Evolutionary conservation across 495 filamentous ascomycete genomes (phyloP).

Genomic region (Corynascus novoguineensis): DNA sequence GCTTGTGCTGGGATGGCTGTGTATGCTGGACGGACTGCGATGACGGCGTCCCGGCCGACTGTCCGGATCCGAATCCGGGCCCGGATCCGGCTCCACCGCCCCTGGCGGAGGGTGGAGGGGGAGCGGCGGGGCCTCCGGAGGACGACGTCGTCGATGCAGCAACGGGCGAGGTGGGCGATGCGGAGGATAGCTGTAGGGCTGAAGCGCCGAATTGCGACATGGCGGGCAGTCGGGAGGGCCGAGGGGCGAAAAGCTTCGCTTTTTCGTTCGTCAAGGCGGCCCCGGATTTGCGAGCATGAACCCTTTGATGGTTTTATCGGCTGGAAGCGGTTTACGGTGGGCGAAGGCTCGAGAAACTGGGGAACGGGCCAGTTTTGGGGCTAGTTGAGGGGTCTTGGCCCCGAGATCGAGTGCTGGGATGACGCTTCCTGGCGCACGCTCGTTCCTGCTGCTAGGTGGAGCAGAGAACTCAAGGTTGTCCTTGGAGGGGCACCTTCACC

Average conservation of each 20-base stretch:
- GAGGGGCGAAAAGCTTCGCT: conserved; percentile 1
- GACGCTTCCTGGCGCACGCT: conserved; percentile 3
- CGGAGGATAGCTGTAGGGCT: conserved; percentile 21
- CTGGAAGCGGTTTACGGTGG: conserved; percentile 33
- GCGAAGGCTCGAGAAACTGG: conserved; percentile 21
- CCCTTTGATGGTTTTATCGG: conserved; percentile 19
- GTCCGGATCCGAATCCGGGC: conserved; percentile 13
- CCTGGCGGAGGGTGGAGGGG: conserved; percentile 17
- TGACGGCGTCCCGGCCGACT: conserved; percentile 7
- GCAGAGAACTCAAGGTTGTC: background rate
- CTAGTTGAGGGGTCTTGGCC: conserved; percentile 11
- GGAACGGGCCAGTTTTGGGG: conserved; percentile 23
- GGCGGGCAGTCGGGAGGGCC: conserved; percentile 9
- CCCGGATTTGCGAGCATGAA: background rate
- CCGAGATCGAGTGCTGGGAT: conserved; percentile 4
- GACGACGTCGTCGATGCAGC: conserved; percentile 22
- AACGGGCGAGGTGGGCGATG: conserved; percentile 29
- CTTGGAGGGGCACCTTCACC: background rate
- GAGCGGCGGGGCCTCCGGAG: conserved; percentile 19
- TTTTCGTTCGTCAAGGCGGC: background rate
- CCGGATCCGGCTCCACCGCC: conserved; percentile 16
- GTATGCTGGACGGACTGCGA: conserved; percentile 11
- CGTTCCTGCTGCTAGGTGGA: background rate
- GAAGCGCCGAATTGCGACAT: conserved; percentile 32
- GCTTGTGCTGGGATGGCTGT: conserved; percentile 52